phyloP scores from a whole-genome alignment of 208 protist species.

The Acanthamoeba lenticulata region DNA sequence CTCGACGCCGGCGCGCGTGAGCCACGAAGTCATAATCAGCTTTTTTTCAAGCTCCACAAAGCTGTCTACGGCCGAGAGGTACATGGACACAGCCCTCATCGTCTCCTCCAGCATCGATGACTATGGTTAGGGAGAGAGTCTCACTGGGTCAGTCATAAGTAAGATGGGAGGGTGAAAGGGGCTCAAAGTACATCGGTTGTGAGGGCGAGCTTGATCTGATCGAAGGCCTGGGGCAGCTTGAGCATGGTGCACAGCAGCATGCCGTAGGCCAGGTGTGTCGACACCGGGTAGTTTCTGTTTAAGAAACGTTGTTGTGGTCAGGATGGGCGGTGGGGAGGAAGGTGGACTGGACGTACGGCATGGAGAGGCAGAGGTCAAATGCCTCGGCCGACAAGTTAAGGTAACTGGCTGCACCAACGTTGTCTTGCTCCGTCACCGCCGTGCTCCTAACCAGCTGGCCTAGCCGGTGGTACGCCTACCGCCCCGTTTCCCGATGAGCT shows the following conservation, averaged over 20 bases:
- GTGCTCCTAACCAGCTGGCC: neutral
- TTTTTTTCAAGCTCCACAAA: neutral
- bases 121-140: neutral
- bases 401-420: neutral
- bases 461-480: constrained; percentile 11
- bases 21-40: neutral
- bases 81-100: neutral
- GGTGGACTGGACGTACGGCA: neutral
- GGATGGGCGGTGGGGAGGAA: neutral
- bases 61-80: neutral
- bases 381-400: neutral
- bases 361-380: neutral
- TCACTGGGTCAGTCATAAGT: too few relatives aligned
- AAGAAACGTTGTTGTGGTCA: too few relatives aligned
- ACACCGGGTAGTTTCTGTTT: neutral
- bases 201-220: neutral
- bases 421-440: neutral
- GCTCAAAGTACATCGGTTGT: neutral
- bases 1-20: neutral
- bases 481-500: too few relatives aligned
- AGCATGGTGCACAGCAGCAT: constrained; percentile 11
- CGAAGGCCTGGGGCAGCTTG: neutral
- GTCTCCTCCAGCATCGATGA: neutral
- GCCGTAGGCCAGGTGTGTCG: neutral
- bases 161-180: neutral